Conservation (phyloP, 768 basidiomycete species). For the Tephrocybe rancida region DNA sequence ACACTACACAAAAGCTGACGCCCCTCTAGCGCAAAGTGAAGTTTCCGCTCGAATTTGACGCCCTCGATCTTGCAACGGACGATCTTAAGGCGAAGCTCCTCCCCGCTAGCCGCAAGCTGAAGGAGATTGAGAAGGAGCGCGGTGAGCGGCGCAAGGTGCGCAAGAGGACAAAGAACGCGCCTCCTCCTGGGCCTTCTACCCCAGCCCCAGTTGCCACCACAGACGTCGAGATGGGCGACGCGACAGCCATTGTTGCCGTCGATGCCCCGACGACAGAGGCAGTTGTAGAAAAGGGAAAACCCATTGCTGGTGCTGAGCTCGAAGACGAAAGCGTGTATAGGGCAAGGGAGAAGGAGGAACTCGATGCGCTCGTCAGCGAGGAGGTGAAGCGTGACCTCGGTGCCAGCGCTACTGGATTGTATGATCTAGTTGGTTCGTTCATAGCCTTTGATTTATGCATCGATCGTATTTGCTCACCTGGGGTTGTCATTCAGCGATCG, state of each 20-base stretch:
- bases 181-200: slow-evolving; percentile 25
- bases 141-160: slow-evolving; percentile 81
- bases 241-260: slow-evolving; percentile 20
- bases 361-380: slow-evolving; percentile 65
- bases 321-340: slow-evolving; percentile 70
- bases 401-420: slow-evolving; percentile 77
- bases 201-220: slow-evolving; percentile 23
- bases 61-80: slow-evolving; percentile 77
- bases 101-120: slow-evolving; percentile 71
- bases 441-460: neutral
- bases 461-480: neutral
- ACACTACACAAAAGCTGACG: neutral
- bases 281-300: slow-evolving; percentile 28
- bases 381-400: slow-evolving; percentile 71
- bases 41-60: slow-evolving; percentile 89
- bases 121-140: slow-evolving; percentile 84
- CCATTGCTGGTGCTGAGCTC: slow-evolving; percentile 45
- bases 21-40: slow-evolving; percentile 79
- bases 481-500: slow-evolving; percentile 62
- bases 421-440: slow-evolving; percentile 80
- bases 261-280: slow-evolving; percentile 21
- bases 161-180: slow-evolving; percentile 63
- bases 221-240: slow-evolving; percentile 55
- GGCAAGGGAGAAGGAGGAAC: slow-evolving; percentile 61
- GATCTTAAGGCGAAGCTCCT: slow-evolving; percentile 73